Conservation (phyloP, 805 yeast genomes). For the Tanozyma kutaoensis region DNA sequence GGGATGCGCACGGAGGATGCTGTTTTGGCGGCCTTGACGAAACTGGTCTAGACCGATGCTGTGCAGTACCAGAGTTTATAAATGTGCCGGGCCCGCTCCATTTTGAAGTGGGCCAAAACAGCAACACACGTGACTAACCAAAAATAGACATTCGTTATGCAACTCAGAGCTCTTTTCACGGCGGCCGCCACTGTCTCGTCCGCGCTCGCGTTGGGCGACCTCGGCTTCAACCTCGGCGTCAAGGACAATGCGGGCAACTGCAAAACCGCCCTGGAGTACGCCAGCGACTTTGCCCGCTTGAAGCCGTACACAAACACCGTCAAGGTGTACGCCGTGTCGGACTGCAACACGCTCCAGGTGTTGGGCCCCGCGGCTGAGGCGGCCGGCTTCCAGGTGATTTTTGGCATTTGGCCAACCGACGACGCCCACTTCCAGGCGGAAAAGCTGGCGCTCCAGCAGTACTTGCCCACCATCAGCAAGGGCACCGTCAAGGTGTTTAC, state of each 20-base stretch:
- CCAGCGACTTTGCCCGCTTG: conserved; percentile 49
- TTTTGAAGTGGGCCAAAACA: too few species aligned
- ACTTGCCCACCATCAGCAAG: conserved; percentile 62
- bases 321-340: conserved; percentile 86
- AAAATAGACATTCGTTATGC: too few species aligned
- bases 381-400: conserved; percentile 61
- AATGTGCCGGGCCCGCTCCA: too few species aligned
- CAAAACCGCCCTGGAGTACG: conserved; percentile 61
- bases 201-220: background rate
- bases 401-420: conserved; percentile 94
- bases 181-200: too few species aligned
- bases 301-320: conserved; percentile 48
- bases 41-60: too few species aligned
- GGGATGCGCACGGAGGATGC: conserved; percentile 63
- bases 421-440: conserved; percentile 66
- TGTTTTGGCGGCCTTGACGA: conserved; percentile 45
- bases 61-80: too few species aligned
- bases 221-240: conserved; percentile 65
- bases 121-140: too few species aligned
- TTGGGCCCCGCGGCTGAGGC: conserved; percentile 80
- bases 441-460: conserved; percentile 51
- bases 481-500: conserved; percentile 62
- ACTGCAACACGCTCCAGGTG: conserved; percentile 77
- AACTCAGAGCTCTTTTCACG: too few species aligned
- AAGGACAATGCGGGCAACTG: conserved; percentile 63